A percentile compares a stretch with the other conserved stretches of the same genome.
phyloP scores from a whole-genome alignment of 495 filamentous ascomycete genomes.

The Parathielavia appendiculata region DNA sequence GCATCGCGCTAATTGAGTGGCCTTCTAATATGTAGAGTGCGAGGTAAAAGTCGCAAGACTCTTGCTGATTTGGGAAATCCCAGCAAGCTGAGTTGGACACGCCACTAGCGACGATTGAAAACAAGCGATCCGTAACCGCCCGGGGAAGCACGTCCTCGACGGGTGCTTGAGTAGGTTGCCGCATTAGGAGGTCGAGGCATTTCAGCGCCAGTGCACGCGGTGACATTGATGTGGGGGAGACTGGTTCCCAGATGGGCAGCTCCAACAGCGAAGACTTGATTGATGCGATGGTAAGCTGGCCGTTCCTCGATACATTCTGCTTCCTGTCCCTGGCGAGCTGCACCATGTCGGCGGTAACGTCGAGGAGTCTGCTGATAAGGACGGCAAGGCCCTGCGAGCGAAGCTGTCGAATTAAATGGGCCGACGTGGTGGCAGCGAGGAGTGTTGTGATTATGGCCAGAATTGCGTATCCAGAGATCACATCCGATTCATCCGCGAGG shows the following conservation, averaged over 20 bases:
- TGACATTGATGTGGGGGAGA: conserved; percentile 49
- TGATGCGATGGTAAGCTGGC: conserved; percentile 48
- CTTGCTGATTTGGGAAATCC: conserved; percentile 31
- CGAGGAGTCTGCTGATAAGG: conserved; percentile 52
- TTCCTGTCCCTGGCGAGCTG: conserved; percentile 55
- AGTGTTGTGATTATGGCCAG: conserved; percentile 53
- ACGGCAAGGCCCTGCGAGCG: conserved; percentile 43
- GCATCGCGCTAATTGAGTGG: conserved; percentile 40
- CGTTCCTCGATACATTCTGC: conserved; percentile 63
- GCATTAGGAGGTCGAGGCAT: conserved; percentile 56
- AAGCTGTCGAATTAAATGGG: conserved; percentile 48
- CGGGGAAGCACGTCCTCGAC: conserved; percentile 47
- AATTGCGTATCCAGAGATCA: conserved; percentile 55
- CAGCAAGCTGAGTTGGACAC: conserved; percentile 30
- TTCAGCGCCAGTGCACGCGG: conserved; percentile 59
- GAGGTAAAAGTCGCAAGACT: conserved; percentile 38
- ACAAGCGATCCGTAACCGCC: conserved; percentile 46
- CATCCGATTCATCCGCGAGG: conserved; percentile 48
- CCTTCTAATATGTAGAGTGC: conserved; percentile 39
- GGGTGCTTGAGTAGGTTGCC: conserved; percentile 47
- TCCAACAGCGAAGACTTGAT: conserved; percentile 47
- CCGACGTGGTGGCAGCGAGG: conserved; percentile 46
- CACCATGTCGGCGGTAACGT: conserved; percentile 47
- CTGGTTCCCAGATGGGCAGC: conserved; percentile 53
- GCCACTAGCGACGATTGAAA: conserved; percentile 42